phyloP scores from a whole-genome alignment of 2,329 filamentous ascomycete genomes.

The Raffaelea arxii region DNA sequence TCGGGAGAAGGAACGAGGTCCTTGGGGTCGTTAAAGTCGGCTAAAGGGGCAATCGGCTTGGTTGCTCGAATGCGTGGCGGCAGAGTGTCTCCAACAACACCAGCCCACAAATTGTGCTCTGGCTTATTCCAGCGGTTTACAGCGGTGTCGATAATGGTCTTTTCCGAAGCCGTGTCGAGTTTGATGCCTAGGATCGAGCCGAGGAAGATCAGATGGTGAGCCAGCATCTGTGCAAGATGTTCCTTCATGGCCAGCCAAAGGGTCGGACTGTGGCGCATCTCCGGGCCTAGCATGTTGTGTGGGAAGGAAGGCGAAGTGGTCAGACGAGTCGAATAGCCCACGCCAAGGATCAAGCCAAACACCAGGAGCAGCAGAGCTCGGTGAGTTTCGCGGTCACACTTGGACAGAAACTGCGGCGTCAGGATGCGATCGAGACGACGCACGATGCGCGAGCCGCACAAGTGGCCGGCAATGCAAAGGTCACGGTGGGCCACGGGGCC shows the following conservation, averaged over 20 bases:
- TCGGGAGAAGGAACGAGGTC: not conserved
- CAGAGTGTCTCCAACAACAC: constrained; percentile 3
- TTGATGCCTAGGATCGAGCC: constrained; percentile 20
- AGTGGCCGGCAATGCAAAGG: constrained; percentile 15
- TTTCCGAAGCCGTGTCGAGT: constrained; percentile 19
- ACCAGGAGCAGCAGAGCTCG: constrained; percentile 20
- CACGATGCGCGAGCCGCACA: constrained; percentile 18
- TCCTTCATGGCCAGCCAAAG: constrained; percentile 23
- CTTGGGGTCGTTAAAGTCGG: constrained; percentile 2
- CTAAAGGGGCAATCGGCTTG: not conserved
- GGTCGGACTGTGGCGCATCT: constrained; percentile 21
- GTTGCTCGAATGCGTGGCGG: not conserved
- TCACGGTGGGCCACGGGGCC: constrained; percentile 12
- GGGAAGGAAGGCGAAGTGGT: constrained; percentile 13
- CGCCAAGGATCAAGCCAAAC: constrained; percentile 18
- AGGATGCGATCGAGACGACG: constrained; percentile 20
- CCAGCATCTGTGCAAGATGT: constrained; percentile 22
- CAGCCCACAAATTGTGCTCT: constrained; percentile 19
- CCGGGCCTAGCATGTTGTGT: constrained; percentile 13
- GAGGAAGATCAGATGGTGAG: constrained; percentile 20
- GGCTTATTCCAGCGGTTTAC: constrained; percentile 20
- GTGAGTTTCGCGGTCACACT: constrained; percentile 14
- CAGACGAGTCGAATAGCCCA: constrained; percentile 16
- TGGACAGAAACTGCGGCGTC: constrained; percentile 20
- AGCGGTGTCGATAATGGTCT: constrained; percentile 19